Percentiles rank a stretch among this genome's conserved stretches.
These are phyloP conservation scores for Neoboletus magnificus DNA, from an alignment of 768 basidiomycete genomes.

Conservation along the genomic window DNA sequence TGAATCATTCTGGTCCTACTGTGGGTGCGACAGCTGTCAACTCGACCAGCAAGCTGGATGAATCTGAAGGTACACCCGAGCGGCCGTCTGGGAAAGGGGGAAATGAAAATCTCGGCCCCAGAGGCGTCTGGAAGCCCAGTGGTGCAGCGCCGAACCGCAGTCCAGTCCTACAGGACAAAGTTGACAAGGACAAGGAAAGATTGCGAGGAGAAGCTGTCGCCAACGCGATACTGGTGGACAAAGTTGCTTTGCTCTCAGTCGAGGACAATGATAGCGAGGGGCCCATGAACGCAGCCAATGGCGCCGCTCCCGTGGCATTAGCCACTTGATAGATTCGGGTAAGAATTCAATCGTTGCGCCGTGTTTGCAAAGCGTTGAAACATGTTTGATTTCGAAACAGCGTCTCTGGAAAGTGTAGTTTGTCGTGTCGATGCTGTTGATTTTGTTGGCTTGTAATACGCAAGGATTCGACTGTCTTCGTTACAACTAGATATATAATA, in stretches of 20 bases:
- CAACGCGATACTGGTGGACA: constrained; percentile 36
- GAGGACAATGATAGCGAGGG: constrained; percentile 24
- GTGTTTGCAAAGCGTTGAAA: constrained; percentile 1
- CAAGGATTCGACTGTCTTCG: constrained; percentile 22
- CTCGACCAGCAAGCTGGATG: constrained; percentile 36
- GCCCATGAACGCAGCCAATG: constrained; percentile 12
- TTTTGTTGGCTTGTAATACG: constrained; percentile 25
- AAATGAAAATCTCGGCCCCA: constrained; percentile 38
- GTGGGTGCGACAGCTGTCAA: constrained; percentile 3
- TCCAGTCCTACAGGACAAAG: constrained; percentile 20
- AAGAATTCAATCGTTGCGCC: not conserved
- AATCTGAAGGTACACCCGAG: constrained; percentile 45
- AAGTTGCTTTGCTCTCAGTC: constrained; percentile 36
- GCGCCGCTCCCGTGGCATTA: constrained; percentile 19
- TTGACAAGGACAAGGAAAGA: constrained; percentile 35
- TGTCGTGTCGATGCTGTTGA: constrained; percentile 29
- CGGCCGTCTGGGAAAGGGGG: constrained; percentile 46
- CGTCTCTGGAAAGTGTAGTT: constrained; percentile 2
- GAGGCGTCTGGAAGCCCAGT: constrained; percentile 25
- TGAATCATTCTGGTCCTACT: constrained; percentile 35
- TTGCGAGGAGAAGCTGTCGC: constrained; percentile 35
- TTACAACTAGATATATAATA: constrained; percentile 34
- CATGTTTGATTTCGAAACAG: constrained; percentile 6
- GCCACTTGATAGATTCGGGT: constrained; percentile 28
- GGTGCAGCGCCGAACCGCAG: constrained; percentile 10